Evolutionary conservation across 345 rosid genomes (phyloP), one percentile per base, ranked within the genome.

Genomic region (Syzygium grande): DNA sequence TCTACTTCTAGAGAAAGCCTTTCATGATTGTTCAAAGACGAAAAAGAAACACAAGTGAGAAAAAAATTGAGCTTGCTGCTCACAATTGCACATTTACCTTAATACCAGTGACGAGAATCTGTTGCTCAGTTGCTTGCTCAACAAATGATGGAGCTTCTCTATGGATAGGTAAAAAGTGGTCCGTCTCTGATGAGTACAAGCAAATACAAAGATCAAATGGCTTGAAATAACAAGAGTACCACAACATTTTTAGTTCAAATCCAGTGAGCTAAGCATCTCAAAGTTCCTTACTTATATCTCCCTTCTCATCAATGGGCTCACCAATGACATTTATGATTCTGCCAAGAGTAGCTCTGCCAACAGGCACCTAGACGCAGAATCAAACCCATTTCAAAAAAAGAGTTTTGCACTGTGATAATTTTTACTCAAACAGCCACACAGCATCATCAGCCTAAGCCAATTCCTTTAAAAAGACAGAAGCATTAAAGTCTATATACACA

Each of bases 281-380:
- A 51, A 52, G 87, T 73, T 84, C 41, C 96, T 95, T 92, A 98
- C 99, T 94, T 88, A 98, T 85, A 0, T 96, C 97, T 86, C 98
- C 99, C 91, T 68, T 96, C 89, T 95, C 94, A 29, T 98, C 99
- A 63, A 98, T 98, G 29, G 99, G 94, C 90, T 98, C 99, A 89
- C 99, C 99, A 85, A 98, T 96, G 88, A 98, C 99, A 91, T 98
- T 98, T 52, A 98, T 95, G 88, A 98, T 98, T 77, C 99, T 98
- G 11, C 99, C 99, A 84, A 98, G 97, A 3, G 99, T 98, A 54
- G 97, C 97, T 84, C 99, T 95, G n/a, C 99, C 99, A 11, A 98
- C 99, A 87, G 99, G 99, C 3, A 97, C 98, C 99, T 97, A 73
- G 49, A 73, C 19, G 49, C 49, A 73, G 83, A 73, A 73, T 73